A percentile compares a stretch with the other conserved stretches of the same genome.
phyloP scores from a whole-genome alignment of 2,329 filamentous ascomycete species.

The Aureobasidium lini region DNA sequence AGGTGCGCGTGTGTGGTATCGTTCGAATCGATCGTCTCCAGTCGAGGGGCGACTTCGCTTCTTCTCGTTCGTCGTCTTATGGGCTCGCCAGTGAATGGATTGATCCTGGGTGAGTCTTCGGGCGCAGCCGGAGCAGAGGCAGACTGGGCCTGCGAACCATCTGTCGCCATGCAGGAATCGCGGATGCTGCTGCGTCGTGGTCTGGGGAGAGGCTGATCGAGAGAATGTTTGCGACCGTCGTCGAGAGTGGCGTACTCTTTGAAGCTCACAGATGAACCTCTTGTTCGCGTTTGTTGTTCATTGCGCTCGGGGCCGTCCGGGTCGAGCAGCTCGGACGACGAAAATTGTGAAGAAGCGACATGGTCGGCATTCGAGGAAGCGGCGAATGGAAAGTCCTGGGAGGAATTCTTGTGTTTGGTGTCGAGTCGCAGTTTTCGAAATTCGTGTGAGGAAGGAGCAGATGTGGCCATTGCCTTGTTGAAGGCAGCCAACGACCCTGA shows the following conservation, averaged over 20 bases:
- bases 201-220: constrained; percentile 32
- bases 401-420: background rate
- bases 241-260: constrained; percentile 34
- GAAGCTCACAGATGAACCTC: constrained; percentile 35
- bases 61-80: constrained; percentile 15
- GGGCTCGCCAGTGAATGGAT: constrained; percentile 16
- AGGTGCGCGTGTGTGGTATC: constrained; percentile 21
- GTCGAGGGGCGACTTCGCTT: constrained; percentile 13
- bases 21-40: constrained; percentile 14
- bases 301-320: background rate
- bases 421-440: constrained; percentile 13
- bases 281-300: constrained; percentile 14
- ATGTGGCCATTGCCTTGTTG: constrained; percentile 3
- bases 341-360: constrained; percentile 8
- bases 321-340: background rate
- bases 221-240: constrained; percentile 30
- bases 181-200: constrained; percentile 4
- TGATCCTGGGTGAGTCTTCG: constrained; percentile 13
- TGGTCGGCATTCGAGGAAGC: constrained; percentile 4
- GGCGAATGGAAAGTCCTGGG: constrained; percentile 3
- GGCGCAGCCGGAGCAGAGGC: constrained; percentile 8
- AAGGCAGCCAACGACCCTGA: background rate
- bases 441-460: background rate
- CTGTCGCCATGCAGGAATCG: background rate
- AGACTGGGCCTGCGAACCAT: background rate